A percentile compares a stretch with the other conserved stretches of the same genome.
Evolutionary conservation across 139 green algal species (phyloP).

Genomic region (Zygnema cylindricum): DNA sequence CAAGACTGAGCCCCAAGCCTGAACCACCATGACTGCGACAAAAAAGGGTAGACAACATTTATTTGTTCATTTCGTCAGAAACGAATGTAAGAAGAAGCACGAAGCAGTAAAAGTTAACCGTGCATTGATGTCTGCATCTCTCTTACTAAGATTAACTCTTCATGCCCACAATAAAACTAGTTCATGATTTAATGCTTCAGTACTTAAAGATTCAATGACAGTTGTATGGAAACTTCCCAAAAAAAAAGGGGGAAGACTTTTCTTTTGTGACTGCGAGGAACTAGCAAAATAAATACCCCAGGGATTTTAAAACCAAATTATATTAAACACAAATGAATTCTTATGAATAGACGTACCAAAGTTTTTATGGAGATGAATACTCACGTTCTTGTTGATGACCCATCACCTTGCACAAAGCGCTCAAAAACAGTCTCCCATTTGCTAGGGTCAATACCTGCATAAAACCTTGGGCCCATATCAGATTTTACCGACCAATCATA

Average conservation of each 20-base stretch:
- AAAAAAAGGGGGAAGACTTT: too few relatives aligned
- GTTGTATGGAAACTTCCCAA: too few relatives aligned
- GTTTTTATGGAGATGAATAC: too few relatives aligned
- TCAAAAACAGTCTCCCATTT: constrained; percentile 62
- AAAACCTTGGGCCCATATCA: neutral
- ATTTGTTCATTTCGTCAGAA: neutral
- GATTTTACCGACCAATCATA: neutral
- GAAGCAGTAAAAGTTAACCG: neutral
- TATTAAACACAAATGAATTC: too few relatives aligned
- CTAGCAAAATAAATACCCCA: too few relatives aligned
- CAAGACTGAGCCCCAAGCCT: constrained; percentile 46
- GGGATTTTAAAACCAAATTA: too few relatives aligned
- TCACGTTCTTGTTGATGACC: constrained; percentile 28
- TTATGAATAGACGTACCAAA: too few relatives aligned
- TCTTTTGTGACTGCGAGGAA: too few relatives aligned
- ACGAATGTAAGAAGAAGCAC: neutral
- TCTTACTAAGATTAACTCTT: too few relatives aligned
- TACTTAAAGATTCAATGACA: too few relatives aligned
- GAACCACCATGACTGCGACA: constrained; percentile 42
- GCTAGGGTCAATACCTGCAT: constrained; percentile 35
- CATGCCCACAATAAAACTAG: too few relatives aligned
- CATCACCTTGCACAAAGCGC: constrained; percentile 46
- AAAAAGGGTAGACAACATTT: neutral
- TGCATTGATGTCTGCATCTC: neutral
- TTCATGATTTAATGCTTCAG: too few relatives aligned